These are phyloP conservation scores for Lipomyces orientalis DNA, from an alignment of 805 yeast genomes.

Conservation along the genomic window DNA sequence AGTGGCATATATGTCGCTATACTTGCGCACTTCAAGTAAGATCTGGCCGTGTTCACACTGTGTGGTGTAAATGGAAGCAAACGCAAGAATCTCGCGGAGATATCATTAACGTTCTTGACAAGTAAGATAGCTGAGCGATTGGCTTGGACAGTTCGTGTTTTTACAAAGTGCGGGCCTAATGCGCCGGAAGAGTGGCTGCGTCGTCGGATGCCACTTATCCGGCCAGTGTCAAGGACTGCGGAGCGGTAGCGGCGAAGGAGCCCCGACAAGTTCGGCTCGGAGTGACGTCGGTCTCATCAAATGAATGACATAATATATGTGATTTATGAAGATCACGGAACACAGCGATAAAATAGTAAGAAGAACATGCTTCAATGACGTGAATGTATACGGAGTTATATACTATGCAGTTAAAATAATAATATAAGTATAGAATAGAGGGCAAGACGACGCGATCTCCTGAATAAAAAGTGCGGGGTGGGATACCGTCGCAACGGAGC, in stretches of 20 bases:
- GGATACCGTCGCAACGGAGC: background rate
- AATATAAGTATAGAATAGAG: background rate
- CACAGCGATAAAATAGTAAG: background rate
- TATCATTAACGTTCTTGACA: no score
- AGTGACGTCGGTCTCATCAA: background rate
- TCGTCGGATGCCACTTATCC: no score
- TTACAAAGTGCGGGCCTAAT: no score
- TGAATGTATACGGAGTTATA: background rate
- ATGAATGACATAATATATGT: no score
- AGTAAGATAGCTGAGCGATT: no score
- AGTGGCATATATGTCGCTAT: background rate
- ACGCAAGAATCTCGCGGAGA: no score
- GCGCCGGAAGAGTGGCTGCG: no score
- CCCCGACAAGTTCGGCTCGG: background rate
- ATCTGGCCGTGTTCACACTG: background rate
- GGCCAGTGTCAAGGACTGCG: no score
- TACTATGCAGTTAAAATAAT: background rate
- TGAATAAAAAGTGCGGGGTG: background rate
- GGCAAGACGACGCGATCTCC: background rate
- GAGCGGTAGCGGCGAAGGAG: background rate
- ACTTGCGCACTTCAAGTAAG: background rate
- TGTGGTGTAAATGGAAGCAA: no score
- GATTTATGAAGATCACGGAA: background rate
- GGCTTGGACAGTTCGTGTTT: no score
- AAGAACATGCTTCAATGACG: background rate